Evolutionary conservation across 2,329 filamentous ascomycete genomes (phyloP).

Genomic region (Fusarium sp.): DNA sequence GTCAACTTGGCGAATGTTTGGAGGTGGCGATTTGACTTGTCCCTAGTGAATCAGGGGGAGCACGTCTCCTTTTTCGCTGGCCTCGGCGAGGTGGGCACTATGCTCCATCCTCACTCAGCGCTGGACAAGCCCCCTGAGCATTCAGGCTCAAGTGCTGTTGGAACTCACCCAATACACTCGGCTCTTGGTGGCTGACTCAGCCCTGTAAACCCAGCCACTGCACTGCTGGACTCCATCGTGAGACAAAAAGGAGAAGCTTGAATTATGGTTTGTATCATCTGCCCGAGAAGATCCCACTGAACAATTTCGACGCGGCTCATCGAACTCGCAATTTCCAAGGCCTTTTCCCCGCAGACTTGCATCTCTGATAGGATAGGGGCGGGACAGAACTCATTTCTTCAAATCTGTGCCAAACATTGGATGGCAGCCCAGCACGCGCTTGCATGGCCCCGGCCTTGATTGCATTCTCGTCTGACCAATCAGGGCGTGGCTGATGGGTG

Average conservation of each 20-base stretch:
- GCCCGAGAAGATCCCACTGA: neutral
- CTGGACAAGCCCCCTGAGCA: neutral
- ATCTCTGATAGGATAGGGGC: constrained; percentile 11
- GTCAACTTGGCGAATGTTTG: neutral
- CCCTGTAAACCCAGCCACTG: neutral
- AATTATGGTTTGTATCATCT: neutral
- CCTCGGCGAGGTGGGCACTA: neutral
- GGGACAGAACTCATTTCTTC: neutral
- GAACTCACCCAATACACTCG: neutral
- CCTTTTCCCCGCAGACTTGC: constrained; percentile 20
- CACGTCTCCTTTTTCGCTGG: neutral
- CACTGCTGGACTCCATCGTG: neutral
- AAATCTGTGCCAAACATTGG: constrained; percentile 13
- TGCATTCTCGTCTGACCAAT: constrained; percentile 16
- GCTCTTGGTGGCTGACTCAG: neutral
- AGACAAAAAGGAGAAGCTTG: neutral
- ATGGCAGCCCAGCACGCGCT: constrained; percentile 18
- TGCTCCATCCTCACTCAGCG: neutral
- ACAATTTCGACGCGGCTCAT: neutral
- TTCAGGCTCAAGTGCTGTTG: neutral
- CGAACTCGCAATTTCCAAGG: neutral
- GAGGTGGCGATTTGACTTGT: constrained; percentile 14
- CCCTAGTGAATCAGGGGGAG: neutral
- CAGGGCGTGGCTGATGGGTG: constrained; percentile 6
- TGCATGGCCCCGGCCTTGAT: constrained; percentile 27